Conservation (phyloP, 2,329 filamentous ascomycete genomes). For the Blastomyces gilchristii region DNA sequence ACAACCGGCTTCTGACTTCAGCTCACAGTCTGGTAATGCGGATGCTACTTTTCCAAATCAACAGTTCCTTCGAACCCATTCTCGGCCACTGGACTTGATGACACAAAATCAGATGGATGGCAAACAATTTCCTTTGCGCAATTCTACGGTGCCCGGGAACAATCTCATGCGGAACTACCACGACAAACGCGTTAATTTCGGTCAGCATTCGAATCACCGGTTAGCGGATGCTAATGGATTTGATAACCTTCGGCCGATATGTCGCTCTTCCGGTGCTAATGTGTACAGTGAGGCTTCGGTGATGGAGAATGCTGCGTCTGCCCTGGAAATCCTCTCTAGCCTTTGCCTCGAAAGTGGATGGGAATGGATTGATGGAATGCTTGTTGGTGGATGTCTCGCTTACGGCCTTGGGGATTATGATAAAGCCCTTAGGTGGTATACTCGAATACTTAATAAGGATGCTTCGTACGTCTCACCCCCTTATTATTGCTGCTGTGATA, state of each 20-base stretch:
- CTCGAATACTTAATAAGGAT: slow-evolving; percentile 48
- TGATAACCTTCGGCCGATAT: slow-evolving; percentile 25
- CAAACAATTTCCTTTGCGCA: slow-evolving; percentile 11
- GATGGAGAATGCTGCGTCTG: slow-evolving; percentile 50
- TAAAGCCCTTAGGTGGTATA: slow-evolving; percentile 48
- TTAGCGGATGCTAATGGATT: slow-evolving; percentile 22
- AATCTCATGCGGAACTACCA: slow-evolving; percentile 9
- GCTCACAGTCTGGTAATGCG: slow-evolving; percentile 9
- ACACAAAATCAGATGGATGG: slow-evolving; percentile 8
- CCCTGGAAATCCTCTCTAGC: slow-evolving; percentile 60
- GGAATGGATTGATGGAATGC: slow-evolving; percentile 88
- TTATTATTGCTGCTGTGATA: slow-evolving; percentile 17
- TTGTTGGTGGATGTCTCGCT: slow-evolving; percentile 80
- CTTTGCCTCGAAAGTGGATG: slow-evolving; percentile 71
- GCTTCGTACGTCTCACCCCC: slow-evolving; percentile 35
- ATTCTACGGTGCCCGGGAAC: slow-evolving; percentile 14
- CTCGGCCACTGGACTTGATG: slow-evolving; percentile 1
- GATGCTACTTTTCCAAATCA: slow-evolving; percentile 6
- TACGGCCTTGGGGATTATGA: slow-evolving; percentile 82
- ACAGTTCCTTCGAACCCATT: slow-evolving; percentile 10
- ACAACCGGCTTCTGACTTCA: slow-evolving; percentile 38
- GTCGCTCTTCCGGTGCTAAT: slow-evolving; percentile 25
- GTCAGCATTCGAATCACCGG: slow-evolving; percentile 14
- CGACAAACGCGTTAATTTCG: slow-evolving; percentile 11
- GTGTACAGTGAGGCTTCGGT: slow-evolving; percentile 34